Conservation (phyloP, 2,329 filamentous ascomycete species). For the Penicillium hesseltinei region DNA sequence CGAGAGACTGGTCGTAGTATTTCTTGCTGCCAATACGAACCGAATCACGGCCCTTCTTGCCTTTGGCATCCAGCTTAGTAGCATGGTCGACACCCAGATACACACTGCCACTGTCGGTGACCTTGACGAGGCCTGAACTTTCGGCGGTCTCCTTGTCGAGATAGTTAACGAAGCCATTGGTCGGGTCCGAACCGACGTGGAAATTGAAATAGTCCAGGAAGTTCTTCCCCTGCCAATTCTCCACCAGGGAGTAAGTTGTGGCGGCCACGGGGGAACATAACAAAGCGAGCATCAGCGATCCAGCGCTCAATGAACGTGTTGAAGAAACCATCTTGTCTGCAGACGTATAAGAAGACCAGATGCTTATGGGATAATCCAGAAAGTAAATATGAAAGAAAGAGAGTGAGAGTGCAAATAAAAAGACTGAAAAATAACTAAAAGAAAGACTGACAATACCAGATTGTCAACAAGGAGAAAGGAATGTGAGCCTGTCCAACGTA, state of each 20-base stretch:
- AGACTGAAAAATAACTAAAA: constrained; percentile 8
- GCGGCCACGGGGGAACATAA: constrained; percentile 26
- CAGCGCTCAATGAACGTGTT: constrained; percentile 30
- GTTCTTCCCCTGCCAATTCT: constrained; percentile 45
- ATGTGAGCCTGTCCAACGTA: constrained; percentile 17
- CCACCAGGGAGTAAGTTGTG: constrained; percentile 39
- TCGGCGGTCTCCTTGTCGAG: constrained; percentile 42
- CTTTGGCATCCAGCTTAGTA: constrained; percentile 36
- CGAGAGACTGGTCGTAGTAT: constrained; percentile 46
- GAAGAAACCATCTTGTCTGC: constrained; percentile 28
- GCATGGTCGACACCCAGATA: constrained; percentile 49
- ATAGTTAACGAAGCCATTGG: constrained; percentile 53
- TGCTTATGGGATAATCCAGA: neutral
- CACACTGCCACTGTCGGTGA: constrained; percentile 35
- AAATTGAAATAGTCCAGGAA: constrained; percentile 54
- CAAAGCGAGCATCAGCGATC: constrained; percentile 32
- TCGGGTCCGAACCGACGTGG: constrained; percentile 49
- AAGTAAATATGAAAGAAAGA: neutral
- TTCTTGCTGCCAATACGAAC: constrained; percentile 48
- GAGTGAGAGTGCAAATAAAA: constrained; percentile 6
- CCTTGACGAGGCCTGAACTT: constrained; percentile 35
- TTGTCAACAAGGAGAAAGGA: constrained; percentile 24
- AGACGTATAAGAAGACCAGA: neutral
- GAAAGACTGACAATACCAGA: constrained; percentile 23
- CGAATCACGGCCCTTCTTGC: constrained; percentile 40